Conservation (phyloP, 768 basidiomycete genomes). For the Naganishia onofrii region DNA sequence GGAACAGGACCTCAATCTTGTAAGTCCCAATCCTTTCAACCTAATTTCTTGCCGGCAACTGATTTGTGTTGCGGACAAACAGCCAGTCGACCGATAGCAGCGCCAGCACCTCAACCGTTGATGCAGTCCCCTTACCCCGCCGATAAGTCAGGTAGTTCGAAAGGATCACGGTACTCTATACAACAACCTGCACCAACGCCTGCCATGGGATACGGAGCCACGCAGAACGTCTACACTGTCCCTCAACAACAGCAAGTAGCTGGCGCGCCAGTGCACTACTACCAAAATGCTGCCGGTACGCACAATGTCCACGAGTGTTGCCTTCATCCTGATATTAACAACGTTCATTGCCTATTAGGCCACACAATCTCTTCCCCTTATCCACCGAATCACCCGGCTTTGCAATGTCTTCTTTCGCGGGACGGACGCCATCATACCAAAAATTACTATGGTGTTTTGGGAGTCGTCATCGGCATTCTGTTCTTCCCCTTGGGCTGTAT, state of each 20-base stretch:
- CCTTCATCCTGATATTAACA: neutral
- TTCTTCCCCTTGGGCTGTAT: slow-evolving; percentile 27
- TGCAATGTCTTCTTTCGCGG: slow-evolving; percentile 12
- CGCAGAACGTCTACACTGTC: neutral
- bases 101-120: neutral
- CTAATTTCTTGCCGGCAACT: too few relatives aligned
- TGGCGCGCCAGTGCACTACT: slow-evolving; percentile 25
- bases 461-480: slow-evolving; percentile 21
- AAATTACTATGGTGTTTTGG: slow-evolving; percentile 12
- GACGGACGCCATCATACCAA: slow-evolving; percentile 8
- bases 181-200: slow-evolving; percentile 12
- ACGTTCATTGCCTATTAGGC: neutral
- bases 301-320: neutral
- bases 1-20: neutral
- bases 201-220: slow-evolving; percentile 10
- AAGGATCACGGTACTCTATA: neutral
- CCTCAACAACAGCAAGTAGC: slow-evolving; percentile 2
- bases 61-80: too few relatives aligned
- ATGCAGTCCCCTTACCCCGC: slow-evolving; percentile 15
- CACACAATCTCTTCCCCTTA: slow-evolving; percentile 12
- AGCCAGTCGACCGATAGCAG: neutral
- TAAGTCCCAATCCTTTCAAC: neutral
- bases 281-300: slow-evolving; percentile 22
- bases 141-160: slow-evolving; percentile 1
- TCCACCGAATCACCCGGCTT: slow-evolving; percentile 15